Evolutionary conservation across 1,139 yeast genomes (phyloP), one percentile per base, ranked within the genome.

Genomic region (Geotrichum reessii): DNA sequence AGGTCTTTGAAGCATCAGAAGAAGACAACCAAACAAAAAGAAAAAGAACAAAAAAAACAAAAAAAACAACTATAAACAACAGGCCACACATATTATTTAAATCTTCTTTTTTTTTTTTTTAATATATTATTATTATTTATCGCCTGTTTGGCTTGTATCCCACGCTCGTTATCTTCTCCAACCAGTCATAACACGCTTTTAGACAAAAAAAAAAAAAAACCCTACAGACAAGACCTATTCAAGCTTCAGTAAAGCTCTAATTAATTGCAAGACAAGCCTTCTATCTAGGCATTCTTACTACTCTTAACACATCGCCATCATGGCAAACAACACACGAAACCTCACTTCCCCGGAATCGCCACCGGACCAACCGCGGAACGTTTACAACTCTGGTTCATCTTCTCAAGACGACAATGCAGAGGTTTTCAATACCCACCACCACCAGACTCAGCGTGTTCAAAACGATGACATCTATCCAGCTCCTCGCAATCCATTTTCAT

Each of bases 271-370:
- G n/a, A n/a, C 2, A n/a, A 31, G 37, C 21, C 2, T 14, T 21
- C 2, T 40, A 14, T 40, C 17, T 21, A 3, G 5, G 14, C 25
- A 6, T 14, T 40, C 14, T 37, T 9, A 14, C 25, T 33, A 19
- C n/a, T 19, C 17, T 12, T 37, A 6, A 14, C 27, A 22, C 47
- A 25, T 11, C 46, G 11, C 24, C 33, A 42, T 14, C 1, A 40
- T 27, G 25, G 44, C 19, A n/a, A 24, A 14, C 40, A 47, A 6
- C 19, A 55, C 52, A 49, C 52, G 58, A 17, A 55, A 51, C 52
- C 52, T 55, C 14, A 55, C 58, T 2, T 44, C 53, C 24, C 52
- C 52, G 19, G 22, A 25, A 9, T 44, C 54, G n/a, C 58, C 48
- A 37, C 40, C 28, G 9, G 50, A 50, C 11, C 25, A 22, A 7